Evolutionary conservation across 179 eudicot species (phyloP), one percentile per base, ranked within the genome.

Genomic region (Silene noctiflora): DNA sequence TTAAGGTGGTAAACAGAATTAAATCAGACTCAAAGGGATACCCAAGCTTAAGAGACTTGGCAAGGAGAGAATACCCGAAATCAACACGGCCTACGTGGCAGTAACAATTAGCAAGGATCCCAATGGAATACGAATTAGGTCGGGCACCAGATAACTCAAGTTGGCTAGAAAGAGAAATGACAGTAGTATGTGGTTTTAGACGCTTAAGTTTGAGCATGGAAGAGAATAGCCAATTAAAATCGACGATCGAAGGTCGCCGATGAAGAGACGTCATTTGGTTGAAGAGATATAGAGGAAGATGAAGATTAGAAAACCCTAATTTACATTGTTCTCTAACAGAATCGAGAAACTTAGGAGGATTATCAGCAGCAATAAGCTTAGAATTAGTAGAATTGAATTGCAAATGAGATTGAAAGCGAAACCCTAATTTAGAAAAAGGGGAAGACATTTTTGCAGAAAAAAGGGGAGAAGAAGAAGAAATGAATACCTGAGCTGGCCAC

Each of bases 11-110:
- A 31, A 75, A 56, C 6, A 48, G 22, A 6, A 62, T 11, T 19
- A 5, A 16, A n/a, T 9, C 48, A 3, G 17, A 53, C 58, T 13
- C 58, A 16, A 75, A 35, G 8, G 21, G 24, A 69, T 16, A 71
- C 20, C 82, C 82, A 51, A 79, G 65, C 22, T 79, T 73, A 53
- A 73, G 39, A 3, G 44, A 66, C 48, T 14, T 67, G 22, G 67
- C 81, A 4, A 78, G 17, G 69, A 73, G 46, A 33, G 81, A 78
- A 31, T 67, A 72, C 12, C 68, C 81, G 11, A 53, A 33, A 19
- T 24, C 67, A 2, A 63, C 67, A 27, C 31, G 19, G 19, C 31
- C 67, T 13, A 63, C 9, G 19, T 9, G 67, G 17, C 12, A 78
- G 42, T 56, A 53, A 53, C 58, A 53, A 53, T 53, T 53, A 16